These are phyloP conservation scores for Candida hungchunana DNA, from an alignment of 805 yeast genomes.

Conservation along the genomic window DNA sequence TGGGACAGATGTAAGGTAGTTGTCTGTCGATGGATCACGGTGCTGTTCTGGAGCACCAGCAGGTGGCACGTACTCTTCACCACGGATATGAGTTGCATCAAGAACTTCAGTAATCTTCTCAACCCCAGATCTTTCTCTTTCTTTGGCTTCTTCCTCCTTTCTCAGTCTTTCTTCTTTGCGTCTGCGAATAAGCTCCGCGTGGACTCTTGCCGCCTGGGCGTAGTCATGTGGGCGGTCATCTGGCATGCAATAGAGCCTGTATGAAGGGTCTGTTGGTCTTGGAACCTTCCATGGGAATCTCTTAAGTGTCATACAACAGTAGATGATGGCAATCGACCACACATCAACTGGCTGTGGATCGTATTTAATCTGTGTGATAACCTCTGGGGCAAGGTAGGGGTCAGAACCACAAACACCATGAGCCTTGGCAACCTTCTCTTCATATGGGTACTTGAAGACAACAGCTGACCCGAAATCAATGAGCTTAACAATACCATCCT, in stretches of 20 bases:
- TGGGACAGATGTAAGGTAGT: no score
- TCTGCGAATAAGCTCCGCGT: constrained; percentile 57
- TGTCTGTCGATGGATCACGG: not conserved
- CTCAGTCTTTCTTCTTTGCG: constrained; percentile 45
- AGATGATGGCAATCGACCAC: constrained; percentile 82
- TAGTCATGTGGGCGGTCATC: constrained; percentile 81
- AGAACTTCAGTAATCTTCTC: constrained; percentile 14
- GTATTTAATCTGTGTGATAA: constrained; percentile 43
- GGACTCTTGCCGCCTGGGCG: constrained; percentile 64
- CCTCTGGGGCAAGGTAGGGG: constrained; percentile 86
- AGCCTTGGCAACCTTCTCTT: constrained; percentile 51
- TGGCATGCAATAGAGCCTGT: constrained; percentile 54
- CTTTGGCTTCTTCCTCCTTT: constrained; percentile 5
- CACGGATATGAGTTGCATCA: constrained; percentile 16
- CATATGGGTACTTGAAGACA: constrained; percentile 74
- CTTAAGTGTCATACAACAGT: constrained; percentile 82
- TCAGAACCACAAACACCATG: constrained; percentile 84
- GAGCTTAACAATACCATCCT: constrained; percentile 67
- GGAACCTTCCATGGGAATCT: constrained; percentile 90
- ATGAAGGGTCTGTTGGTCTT: constrained; percentile 62
- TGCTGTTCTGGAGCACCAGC: not conserved
- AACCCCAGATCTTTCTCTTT: constrained; percentile 2
- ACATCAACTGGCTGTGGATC: constrained; percentile 79
- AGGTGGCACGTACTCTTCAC: constrained; percentile 9
- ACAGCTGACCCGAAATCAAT: constrained; percentile 86